These are phyloP conservation scores for Pythium phragmiticola DNA, from an alignment of 352 stramenopile genomes.

Conservation along the genomic window DNA sequence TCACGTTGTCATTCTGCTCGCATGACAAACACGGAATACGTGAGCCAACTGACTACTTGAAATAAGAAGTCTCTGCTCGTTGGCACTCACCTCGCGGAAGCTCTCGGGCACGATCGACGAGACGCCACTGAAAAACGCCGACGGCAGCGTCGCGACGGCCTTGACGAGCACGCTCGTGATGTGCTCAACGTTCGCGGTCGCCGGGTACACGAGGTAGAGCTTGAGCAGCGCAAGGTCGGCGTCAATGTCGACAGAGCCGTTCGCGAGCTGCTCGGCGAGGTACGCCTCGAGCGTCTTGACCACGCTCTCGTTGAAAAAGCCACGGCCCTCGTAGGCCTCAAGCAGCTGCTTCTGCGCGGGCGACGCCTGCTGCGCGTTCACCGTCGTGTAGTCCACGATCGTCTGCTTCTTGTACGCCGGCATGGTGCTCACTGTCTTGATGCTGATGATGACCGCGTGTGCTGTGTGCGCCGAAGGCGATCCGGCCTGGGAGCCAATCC, in stretches of 20 bases:
- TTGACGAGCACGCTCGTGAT: slow-evolving; percentile 73
- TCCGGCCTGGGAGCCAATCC: slow-evolving; percentile 30
- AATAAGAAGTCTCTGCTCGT: not conserved
- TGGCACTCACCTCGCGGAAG: slow-evolving; percentile 37
- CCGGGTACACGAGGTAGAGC: slow-evolving; percentile 78
- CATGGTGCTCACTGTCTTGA: slow-evolving; percentile 34
- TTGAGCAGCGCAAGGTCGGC: slow-evolving; percentile 80
- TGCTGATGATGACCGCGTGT: slow-evolving; percentile 6
- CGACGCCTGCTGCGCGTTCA: slow-evolving; percentile 38
- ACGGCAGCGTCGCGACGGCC: slow-evolving; percentile 62
- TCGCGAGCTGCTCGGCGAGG: slow-evolving; percentile 71
- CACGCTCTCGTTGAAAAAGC: slow-evolving; percentile 48
- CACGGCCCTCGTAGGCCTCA: slow-evolving; percentile 39
- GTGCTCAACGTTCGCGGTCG: slow-evolving; percentile 48
- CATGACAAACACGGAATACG: not conserved
- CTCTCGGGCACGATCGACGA: slow-evolving; percentile 69
- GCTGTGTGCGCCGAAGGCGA: not conserved
- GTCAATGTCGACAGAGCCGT: slow-evolving; percentile 63
- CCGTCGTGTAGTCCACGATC: slow-evolving; percentile 58
- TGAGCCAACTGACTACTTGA: not conserved
- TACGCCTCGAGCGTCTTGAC: slow-evolving; percentile 65
- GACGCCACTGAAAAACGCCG: slow-evolving; percentile 74
- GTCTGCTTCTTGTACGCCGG: slow-evolving; percentile 62
- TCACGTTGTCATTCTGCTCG: slow-evolving; percentile 54
- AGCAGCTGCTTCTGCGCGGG: slow-evolving; percentile 59